Evolutionary conservation across 2,329 filamentous ascomycete species (phyloP).

Genomic region (Penicillium sp.): DNA sequence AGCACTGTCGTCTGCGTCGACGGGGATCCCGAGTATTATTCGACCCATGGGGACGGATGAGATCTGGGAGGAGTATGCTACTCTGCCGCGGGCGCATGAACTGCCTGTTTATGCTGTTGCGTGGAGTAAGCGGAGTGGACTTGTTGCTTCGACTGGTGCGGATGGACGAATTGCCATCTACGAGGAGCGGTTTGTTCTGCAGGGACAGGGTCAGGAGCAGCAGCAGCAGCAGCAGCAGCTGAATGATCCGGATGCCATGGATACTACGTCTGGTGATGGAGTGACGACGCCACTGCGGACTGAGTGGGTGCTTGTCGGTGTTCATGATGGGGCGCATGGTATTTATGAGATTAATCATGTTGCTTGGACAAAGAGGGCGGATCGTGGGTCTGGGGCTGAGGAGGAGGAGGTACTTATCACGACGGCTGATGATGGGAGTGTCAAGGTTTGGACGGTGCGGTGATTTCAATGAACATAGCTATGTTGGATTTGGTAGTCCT

Average conservation of each 20-base stretch:
- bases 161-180: slow-evolving; percentile 82
- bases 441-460: slow-evolving; percentile 71
- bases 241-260: slow-evolving; percentile 23
- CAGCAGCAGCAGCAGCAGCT: neutral
- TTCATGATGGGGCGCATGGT: slow-evolving; percentile 72
- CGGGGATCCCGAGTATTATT: slow-evolving; percentile 83
- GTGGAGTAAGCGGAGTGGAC: slow-evolving; percentile 75
- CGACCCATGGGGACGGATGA: slow-evolving; percentile 68
- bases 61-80: slow-evolving; percentile 73
- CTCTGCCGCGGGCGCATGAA: slow-evolving; percentile 72
- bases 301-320: slow-evolving; percentile 68
- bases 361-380: slow-evolving; percentile 76
- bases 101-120: slow-evolving; percentile 77
- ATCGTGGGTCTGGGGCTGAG: slow-evolving; percentile 54
- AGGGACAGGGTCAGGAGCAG: neutral
- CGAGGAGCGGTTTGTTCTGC: slow-evolving; percentile 53
- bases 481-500: neutral
- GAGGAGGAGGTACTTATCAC: slow-evolving; percentile 74
- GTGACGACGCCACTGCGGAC: slow-evolving; percentile 32
- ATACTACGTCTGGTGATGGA: slow-evolving; percentile 29
- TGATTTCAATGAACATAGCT: slow-evolving; percentile 8
- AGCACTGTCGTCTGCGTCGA: slow-evolving; percentile 38
- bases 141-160: slow-evolving; percentile 82
- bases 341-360: slow-evolving; percentile 94
- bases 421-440: slow-evolving; percentile 86